Evolutionary conservation across 441 rosid species (phyloP).

Genomic region (Pelargonium australe): DNA sequence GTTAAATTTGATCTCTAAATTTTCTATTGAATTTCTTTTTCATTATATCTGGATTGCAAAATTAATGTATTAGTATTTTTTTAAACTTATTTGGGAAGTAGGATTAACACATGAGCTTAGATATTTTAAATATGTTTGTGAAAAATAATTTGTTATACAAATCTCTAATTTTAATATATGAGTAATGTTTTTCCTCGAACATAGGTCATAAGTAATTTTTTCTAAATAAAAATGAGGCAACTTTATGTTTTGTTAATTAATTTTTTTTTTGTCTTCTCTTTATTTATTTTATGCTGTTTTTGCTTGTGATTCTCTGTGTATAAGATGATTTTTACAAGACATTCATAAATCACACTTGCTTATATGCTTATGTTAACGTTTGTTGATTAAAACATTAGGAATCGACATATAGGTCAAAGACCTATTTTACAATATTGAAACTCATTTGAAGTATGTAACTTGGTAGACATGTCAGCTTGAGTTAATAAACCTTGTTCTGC

Average conservation of each 20-base stretch:
- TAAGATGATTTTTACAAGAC: not conserved
- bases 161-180: no score
- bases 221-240: not conserved
- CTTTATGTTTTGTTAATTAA: not conserved
- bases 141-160: no score
- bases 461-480: not conserved
- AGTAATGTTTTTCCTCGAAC: not conserved
- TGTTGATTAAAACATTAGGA: not conserved
- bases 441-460: not conserved
- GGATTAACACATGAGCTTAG: no score
- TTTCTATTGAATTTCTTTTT: no score
- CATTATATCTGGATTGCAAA: no score
- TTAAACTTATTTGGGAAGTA: no score
- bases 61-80: no score
- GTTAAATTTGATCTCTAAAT: no score
- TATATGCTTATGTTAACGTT: not conserved
- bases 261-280: not conserved
- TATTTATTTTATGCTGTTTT: not conserved
- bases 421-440: not conserved
- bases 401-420: not conserved
- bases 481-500: slow-evolving; percentile 13
- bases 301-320: not conserved
- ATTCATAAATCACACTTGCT: no score
- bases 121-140: no score
- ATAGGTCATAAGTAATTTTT: not conserved